Base-by-base conservation (phyloP, 2,329 filamentous ascomycete genomes). In the Ophiostoma sp. region DNA sequence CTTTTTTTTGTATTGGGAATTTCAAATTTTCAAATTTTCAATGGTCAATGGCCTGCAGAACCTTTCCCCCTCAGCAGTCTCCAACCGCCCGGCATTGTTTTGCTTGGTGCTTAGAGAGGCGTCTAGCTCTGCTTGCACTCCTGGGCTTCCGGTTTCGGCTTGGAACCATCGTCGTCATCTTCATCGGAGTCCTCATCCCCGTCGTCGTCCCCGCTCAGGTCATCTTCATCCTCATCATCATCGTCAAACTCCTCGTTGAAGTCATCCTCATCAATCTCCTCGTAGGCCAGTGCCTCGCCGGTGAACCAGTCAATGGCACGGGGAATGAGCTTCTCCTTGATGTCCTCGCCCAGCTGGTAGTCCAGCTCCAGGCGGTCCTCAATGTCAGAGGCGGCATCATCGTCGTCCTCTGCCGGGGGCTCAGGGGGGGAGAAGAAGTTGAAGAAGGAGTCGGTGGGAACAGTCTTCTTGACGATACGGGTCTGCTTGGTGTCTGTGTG, bases 301-400 rank as follows among this genome's bases (percentile, higher is more conserved):
- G 95, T 99, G 81, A 99, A 99, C 95, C 95, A 99, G 82, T 99
- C 95, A 77, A 99, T 95, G 71, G 96, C 95, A 76, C 94, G 93
- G 74, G 95, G 95, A 76, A 99, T 99, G 74, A 99, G 87, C 85
- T 99, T 99, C 87, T 99, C 95, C 85, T 99, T 99, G 83, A 99
- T 97, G 79, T 99, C 95, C 84, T 99, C 95, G 75, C 95, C 95
- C 64, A 99, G 89, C 83, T 98, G 94, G 81, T 98, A 99, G 83
- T 99, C 95, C 68, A 99, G 89, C 84, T 99, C 95, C 70, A 99
- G 88, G 74, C 95, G 94, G 82, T 97, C 94, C 84, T 99, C 95
- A 68, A 99, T 96, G 79, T 99, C 95, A 68, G 90, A 91, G 70
- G 90, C 89, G 72, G 91, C 89, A 75, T 94, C 90, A 48, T 88